A percentile compares a stretch with the other conserved stretches of the same genome.
Evolutionary conservation across 192 early-diverging fungal genomes (phyloP).

Genomic region (Globomyces pollinis-pini): DNA sequence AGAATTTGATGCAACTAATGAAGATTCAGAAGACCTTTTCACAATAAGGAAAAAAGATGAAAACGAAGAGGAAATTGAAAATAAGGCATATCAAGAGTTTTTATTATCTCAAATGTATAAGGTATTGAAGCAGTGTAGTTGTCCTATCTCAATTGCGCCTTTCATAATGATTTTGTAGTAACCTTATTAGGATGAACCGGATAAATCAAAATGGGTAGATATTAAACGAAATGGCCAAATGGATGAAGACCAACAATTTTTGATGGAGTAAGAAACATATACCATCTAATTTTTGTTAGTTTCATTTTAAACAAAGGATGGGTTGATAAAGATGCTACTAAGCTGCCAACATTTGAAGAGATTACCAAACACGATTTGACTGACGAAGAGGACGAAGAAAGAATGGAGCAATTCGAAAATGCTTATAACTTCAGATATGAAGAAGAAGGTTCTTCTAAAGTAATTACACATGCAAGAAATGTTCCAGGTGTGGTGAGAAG

Average conservation of each 20-base stretch:
- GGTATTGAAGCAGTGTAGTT: too few relatives aligned
- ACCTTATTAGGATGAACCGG: background rate
- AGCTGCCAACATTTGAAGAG: slow-evolving; percentile 58
- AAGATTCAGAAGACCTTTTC: slow-evolving; percentile 44
- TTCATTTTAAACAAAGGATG: slow-evolving; percentile 91
- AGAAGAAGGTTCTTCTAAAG: slow-evolving; percentile 61
- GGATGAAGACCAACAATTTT: slow-evolving; percentile 48
- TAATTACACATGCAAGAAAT: slow-evolving; percentile 74
- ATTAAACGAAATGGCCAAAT: slow-evolving; percentile 31
- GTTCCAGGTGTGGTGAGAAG: slow-evolving; percentile 76
- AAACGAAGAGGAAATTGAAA: slow-evolving; percentile 71
- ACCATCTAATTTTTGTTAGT: slow-evolving; percentile 17
- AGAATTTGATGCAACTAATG: slow-evolving; percentile 53
- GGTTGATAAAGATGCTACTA: slow-evolving; percentile 62
- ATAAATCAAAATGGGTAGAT: slow-evolving; percentile 3
- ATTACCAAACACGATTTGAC: slow-evolving; percentile 51
- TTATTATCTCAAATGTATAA: slow-evolving; percentile 48
- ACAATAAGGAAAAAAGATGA: slow-evolving; percentile 16
- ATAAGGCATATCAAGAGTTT: slow-evolving; percentile 83
- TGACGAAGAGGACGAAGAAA: slow-evolving; percentile 71
- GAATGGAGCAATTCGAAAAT: slow-evolving; percentile 79
- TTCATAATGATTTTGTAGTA: too few relatives aligned
- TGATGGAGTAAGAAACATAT: slow-evolving; percentile 57
- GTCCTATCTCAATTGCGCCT: too few relatives aligned
- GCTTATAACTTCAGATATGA: slow-evolving; percentile 92